These are phyloP conservation scores for Colletotrichum sp. DNA, from an alignment of 2,329 filamentous ascomycete species.

Conservation along the genomic window DNA sequence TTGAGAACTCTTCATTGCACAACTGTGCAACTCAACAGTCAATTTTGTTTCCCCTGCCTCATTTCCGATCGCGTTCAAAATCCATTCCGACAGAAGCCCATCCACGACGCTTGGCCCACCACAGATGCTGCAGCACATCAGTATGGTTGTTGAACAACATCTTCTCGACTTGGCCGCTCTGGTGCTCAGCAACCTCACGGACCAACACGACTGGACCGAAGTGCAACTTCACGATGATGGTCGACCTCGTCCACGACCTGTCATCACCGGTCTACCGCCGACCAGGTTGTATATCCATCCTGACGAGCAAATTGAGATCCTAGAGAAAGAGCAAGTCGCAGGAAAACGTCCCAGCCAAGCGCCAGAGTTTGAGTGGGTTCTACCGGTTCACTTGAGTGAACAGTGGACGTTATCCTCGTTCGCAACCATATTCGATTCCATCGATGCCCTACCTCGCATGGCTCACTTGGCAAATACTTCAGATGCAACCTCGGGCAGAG, in stretches of 20 bases:
- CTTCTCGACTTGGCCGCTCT: slow-evolving; percentile 35
- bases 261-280: slow-evolving; percentile 76
- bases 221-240: slow-evolving; percentile 54
- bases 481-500: slow-evolving; percentile 31
- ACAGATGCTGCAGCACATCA: background rate
- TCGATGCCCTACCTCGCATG: slow-evolving; percentile 43
- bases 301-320: slow-evolving; percentile 77
- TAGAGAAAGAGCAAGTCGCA: slow-evolving; percentile 61
- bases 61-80: background rate
- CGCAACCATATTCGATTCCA: slow-evolving; percentile 71
- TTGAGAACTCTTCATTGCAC: slow-evolving; percentile 2
- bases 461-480: background rate
- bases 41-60: background rate
- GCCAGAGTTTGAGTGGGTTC: slow-evolving; percentile 75
- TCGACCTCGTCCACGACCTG: slow-evolving; percentile 56
- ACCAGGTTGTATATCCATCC: slow-evolving; percentile 78
- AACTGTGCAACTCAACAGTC: background rate
- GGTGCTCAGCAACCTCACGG: slow-evolving; percentile 72
- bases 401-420: slow-evolving; percentile 72
- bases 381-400: slow-evolving; percentile 75
- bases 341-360: slow-evolving; percentile 50
- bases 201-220: slow-evolving; percentile 77
- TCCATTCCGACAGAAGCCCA: background rate
- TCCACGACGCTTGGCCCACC: background rate
- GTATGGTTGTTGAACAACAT: background rate